Evolutionary conservation across 805 yeast species (phyloP), one percentile per base, ranked within the genome.

Genomic region (Candida mattraensis): DNA sequence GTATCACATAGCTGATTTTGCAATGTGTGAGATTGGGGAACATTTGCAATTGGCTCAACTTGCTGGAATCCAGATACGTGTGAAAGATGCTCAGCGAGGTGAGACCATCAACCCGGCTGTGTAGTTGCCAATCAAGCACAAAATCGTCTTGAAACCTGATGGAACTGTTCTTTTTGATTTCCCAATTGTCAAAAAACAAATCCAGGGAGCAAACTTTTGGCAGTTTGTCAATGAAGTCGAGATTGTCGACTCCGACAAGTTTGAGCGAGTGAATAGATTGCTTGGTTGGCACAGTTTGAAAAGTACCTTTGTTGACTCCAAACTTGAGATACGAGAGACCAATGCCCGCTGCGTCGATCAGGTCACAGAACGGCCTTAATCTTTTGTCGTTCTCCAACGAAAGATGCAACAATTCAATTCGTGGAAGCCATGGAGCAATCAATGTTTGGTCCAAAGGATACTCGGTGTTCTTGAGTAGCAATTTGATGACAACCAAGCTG

Each of bases 111-210:
- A 51, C 35, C 11, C 28, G 33, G 13, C 40, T 40, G 11, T 28
- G 29, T 20, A 56, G 40, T 18, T 50, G 42, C 28, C 54, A 50
- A 5, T 48, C 39, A 10, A 54, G 46, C 11, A 56, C 51, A 20
- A 52, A 49, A 36, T 39, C 39, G 15, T 45, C 29, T 27, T 53
- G 55, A 28, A 56, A 54, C 28, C 42, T 48, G 12, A 49, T 40
- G 37, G 47, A 51, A 33, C 50, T 47, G 33, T 52, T 54, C 30
- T 51, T 53, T 29, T 58, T 44, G 29, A 56, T 44, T 31, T 56
- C 61, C 60, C 60, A 54, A 30, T 56, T 56, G 35, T 56, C 61
- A 28, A 56, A 56, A 21, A 56, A 56, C 4, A 56, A 58, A 36
- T 56, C 61, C 12, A 54, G 33, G 4, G 59, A 54, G 12, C 44